Evolutionary conservation across 768 basidiomycete genomes (phyloP), one percentile per base, ranked within the genome.

Genomic region (Hygrophoropsis aurantiaca): DNA sequence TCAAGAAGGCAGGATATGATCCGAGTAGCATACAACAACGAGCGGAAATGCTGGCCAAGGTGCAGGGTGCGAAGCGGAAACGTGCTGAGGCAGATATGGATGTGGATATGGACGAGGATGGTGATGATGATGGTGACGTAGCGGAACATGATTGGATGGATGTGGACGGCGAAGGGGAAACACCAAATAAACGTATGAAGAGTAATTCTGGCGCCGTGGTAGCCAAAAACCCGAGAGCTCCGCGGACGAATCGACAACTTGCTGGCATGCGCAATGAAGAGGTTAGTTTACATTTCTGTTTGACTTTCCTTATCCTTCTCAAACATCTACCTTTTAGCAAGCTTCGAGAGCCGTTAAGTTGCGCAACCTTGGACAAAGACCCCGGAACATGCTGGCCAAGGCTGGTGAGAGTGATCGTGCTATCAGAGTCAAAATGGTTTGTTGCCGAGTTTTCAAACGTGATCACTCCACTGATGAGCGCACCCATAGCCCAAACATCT

Each of bases 1-100:
- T 98, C 66, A 88, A 86, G n/a, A 82, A 83, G 57, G 90, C 90
- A 13, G 97, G 97, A 0, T 77, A 90, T 54, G 90, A 99, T 64
- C 88, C 97, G 4, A 86, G 85, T 54, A 79, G 79, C 41, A 84
- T 99, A 56, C 80, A 93, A 66, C 90, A 90, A 51, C 85, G 94
- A n/a, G 97, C 94, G 5, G 78, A 78, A 58, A 75, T 85, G 60
- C 67, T 98, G 36, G 90, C 87, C 25, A 92, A 92, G 67, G 62
- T 82, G 20, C 79, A 79, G 50, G 74, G 74, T 57, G 84, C 73
- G 38, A 82, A 90, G 74, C 77, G 90, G 45, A 74, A 77, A 58
- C 68, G 75, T 39, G 76, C 75, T 19, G 84, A 76, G 20, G 69
- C 71, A 20, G 78, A 72, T 27, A 66, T 60, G 50, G 81, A 78